phyloP scores from a whole-genome alignment of 2,329 filamentous ascomycete species.

The Phyllosticta ampelicida region DNA sequence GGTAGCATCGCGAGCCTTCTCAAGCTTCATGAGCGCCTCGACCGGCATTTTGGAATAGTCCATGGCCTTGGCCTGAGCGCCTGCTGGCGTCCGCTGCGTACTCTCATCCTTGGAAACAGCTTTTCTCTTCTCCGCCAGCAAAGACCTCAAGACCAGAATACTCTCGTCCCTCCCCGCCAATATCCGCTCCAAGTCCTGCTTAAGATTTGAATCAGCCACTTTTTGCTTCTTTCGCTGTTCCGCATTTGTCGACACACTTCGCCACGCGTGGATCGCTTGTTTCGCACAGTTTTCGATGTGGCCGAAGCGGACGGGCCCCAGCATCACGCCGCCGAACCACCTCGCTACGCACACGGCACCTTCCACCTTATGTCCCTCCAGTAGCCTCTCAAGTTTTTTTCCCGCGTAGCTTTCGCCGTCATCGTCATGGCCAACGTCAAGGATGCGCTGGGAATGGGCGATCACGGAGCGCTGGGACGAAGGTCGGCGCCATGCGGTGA shows the following conservation, averaged over 20 bases:
- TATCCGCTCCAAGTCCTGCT: constrained; percentile 26
- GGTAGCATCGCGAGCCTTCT: constrained; percentile 43
- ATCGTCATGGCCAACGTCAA: constrained; percentile 38
- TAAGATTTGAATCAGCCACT: constrained; percentile 24
- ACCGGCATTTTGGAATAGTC: constrained; percentile 35
- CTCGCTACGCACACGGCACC: constrained; percentile 42
- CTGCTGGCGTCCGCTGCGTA: constrained; percentile 14
- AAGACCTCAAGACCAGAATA: constrained; percentile 35
- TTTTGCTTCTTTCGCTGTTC: constrained; percentile 25
- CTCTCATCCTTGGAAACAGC: constrained; percentile 12
- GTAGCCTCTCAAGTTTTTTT: constrained; percentile 35
- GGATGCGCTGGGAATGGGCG: constrained; percentile 19
- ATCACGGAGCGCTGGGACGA: constrained; percentile 36
- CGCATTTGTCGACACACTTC: constrained; percentile 18
- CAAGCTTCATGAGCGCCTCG: constrained; percentile 30
- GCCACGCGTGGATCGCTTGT: constrained; percentile 37
- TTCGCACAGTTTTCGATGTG: constrained; percentile 41
- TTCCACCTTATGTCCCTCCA: constrained; percentile 33
- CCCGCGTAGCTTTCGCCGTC: constrained; percentile 45
- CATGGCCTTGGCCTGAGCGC: constrained; percentile 21
- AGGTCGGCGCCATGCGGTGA: constrained; percentile 40
- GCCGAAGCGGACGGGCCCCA: constrained; percentile 42
- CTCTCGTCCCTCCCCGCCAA: constrained; percentile 36
- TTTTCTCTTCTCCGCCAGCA: constrained; percentile 34
- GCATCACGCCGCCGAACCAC: constrained; percentile 44